Percentiles rank a stretch among this genome's conserved stretches.
These are phyloP conservation scores for Metschnikowia lochheadii DNA, from an alignment of 805 yeast genomes.

Conservation along the genomic window DNA sequence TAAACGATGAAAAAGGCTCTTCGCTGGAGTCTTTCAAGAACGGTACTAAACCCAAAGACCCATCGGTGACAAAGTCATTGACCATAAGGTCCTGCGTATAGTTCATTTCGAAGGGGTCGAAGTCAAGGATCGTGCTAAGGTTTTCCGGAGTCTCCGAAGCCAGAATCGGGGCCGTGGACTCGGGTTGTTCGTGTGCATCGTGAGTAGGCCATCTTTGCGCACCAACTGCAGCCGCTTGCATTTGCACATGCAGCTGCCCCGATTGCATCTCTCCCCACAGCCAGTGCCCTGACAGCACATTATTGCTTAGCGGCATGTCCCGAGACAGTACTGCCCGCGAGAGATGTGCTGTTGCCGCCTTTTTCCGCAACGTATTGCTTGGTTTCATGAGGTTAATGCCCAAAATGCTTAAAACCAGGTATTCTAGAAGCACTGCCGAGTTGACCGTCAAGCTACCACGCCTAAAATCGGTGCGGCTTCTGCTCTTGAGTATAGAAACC, in stretches of 20 bases:
- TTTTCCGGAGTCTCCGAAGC: not conserved
- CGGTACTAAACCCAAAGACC: conserved; percentile 72
- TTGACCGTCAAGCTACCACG: conserved; percentile 54
- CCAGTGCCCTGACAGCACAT: not conserved
- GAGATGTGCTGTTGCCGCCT: conserved; percentile 6
- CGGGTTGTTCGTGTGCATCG: not conserved
- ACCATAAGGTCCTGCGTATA: conserved; percentile 25
- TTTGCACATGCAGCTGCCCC: not conserved
- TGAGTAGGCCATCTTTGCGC: not conserved
- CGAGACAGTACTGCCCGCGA: not conserved
- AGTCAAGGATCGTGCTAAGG: conserved; percentile 26
- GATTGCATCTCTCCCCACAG: not conserved
- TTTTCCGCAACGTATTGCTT: conserved; percentile 5
- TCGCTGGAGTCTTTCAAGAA: conserved; percentile 33
- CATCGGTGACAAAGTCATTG: conserved; percentile 73
- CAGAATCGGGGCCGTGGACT: not conserved
- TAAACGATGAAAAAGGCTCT: not conserved
- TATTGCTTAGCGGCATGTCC: not conserved
- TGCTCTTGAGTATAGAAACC: conserved; percentile 47
- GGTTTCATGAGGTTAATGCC: conserved; percentile 41
- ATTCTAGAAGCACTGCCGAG: conserved; percentile 53
- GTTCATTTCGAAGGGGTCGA: conserved; percentile 37
- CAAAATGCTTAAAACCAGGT: conserved; percentile 57
- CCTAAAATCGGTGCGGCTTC: conserved; percentile 50
- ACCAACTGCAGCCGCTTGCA: not conserved